phyloP scores from a whole-genome alignment of 2,329 filamentous ascomycete species.

The Ceratocystis albifundus region DNA sequence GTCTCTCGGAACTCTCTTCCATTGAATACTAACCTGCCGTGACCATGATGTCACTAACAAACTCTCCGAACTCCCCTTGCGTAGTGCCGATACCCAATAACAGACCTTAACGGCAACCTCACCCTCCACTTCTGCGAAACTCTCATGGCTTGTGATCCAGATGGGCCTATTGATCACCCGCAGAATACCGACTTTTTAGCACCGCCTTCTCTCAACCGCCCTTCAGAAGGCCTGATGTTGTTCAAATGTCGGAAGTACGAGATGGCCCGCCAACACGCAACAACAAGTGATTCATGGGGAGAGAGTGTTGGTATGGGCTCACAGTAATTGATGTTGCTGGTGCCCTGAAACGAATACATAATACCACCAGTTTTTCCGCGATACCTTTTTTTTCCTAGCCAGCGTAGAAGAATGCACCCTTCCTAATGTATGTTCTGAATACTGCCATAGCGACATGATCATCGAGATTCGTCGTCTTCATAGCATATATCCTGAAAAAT shows the following conservation, averaged over 20 bases:
- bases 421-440: too few species aligned
- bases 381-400: too few species aligned
- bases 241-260: constrained; percentile 12
- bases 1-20: neutral
- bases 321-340: too few species aligned
- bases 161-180: neutral
- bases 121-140: constrained; percentile 15
- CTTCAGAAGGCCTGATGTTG: constrained; percentile 8
- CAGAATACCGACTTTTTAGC: constrained; percentile 9
- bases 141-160: constrained; percentile 3
- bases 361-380: too few species aligned
- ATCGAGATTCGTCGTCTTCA: too few species aligned
- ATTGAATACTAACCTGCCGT: neutral
- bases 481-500: too few species aligned
- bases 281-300: too few species aligned
- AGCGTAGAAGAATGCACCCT: too few species aligned
- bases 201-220: neutral
- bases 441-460: too few species aligned
- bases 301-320: too few species aligned
- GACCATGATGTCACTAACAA: neutral
- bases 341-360: too few species aligned
- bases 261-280: too few species aligned
- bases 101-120: constrained; percentile 2
- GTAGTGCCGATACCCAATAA: constrained; percentile 14
- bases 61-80: neutral